Conservation (phyloP, 1,284 basidiomycete genomes). For the Cryptococcus amylolentus region DNA sequence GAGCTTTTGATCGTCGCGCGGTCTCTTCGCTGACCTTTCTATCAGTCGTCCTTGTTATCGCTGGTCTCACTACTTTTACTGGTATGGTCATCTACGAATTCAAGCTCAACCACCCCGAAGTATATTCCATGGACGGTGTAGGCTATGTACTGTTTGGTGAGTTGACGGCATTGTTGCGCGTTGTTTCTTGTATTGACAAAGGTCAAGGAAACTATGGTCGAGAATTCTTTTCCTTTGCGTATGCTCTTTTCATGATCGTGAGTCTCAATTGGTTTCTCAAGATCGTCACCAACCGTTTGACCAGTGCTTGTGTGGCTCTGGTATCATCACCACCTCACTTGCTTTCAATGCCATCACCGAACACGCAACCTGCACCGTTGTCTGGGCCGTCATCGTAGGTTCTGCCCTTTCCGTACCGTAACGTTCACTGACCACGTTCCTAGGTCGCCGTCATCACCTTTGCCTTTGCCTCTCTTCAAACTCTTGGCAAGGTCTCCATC, state of each 20-base stretch:
- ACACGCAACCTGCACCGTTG: conserved; percentile 38
- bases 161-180: conserved; percentile 2
- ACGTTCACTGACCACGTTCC: background rate
- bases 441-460: conserved; percentile 23
- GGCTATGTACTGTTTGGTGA: conserved; percentile 30
- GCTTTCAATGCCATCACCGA: conserved; percentile 36
- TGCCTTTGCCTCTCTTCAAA: conserved; percentile 33
- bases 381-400: conserved; percentile 25
- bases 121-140: conserved; percentile 29
- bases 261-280: conserved; percentile 1
- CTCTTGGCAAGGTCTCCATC: conserved; percentile 34
- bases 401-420: background rate
- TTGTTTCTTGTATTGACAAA: background rate
- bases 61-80: conserved; percentile 23
- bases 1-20: conserved; percentile 1
- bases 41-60: conserved; percentile 21
- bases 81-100: conserved; percentile 26
- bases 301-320: conserved; percentile 15
- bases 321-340: conserved; percentile 31
- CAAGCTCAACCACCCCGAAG: conserved; percentile 33
- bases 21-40: background rate
- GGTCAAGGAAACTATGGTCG: conserved; percentile 19
- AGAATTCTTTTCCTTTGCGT: conserved; percentile 24
- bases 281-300: background rate
- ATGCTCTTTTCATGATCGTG: conserved; percentile 28